phyloP scores from a whole-genome alignment of 441 rosid genomes.

The Caryocar brasiliense region DNA sequence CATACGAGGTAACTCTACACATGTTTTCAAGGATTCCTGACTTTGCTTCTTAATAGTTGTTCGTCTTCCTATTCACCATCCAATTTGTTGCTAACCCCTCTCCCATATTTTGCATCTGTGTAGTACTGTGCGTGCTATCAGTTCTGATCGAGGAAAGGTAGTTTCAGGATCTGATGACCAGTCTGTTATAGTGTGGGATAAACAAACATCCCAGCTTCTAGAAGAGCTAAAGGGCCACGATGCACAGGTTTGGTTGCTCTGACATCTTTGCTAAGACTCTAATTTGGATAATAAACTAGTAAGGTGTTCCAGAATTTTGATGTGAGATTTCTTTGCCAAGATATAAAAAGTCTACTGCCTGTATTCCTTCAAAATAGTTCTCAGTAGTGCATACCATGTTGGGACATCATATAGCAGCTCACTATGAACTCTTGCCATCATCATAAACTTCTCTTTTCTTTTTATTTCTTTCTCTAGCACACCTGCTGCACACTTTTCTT shows the following conservation, averaged over 20 bases:
- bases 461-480: no score
- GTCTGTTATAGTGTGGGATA: constrained; percentile 94
- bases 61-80: not conserved
- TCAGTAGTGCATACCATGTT: no score
- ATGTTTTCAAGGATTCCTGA: not conserved
- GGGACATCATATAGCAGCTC: no score
- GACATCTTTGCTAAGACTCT: constrained; percentile 5
- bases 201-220: constrained; percentile 82
- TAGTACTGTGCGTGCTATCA: constrained; percentile 91
- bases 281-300: not conserved
- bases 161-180: constrained; percentile 98
- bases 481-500: no score
- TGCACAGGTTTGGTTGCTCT: constrained; percentile 54
- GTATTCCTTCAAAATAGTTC: no score
- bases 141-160: constrained; percentile 93
- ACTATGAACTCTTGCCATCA: no score
- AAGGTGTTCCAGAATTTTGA: not conserved
- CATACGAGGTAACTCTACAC: constrained; percentile 56
- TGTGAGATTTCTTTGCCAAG: no score
- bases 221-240: constrained; percentile 97
- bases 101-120: constrained; percentile 16
- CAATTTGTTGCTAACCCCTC: no score
- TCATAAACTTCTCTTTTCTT: no score
- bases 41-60: not conserved
- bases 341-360: no score